phyloP scores from a whole-genome alignment of 2,329 filamentous ascomycete species.

The Elsinoe perseae region DNA sequence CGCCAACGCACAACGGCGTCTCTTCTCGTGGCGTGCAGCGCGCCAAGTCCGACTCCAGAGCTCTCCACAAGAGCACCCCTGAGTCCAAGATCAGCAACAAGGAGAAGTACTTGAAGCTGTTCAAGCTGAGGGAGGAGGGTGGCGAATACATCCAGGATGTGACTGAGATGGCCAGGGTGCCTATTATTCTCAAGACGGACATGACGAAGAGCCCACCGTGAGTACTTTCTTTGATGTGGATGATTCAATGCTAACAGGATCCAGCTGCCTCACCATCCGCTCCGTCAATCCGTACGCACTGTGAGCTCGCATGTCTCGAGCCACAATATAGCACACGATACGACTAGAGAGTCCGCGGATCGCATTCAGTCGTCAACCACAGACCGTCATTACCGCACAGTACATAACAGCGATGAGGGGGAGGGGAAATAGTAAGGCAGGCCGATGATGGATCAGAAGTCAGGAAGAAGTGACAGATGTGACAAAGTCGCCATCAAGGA shows the following conservation, averaged over 20 bases:
- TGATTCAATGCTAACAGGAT: slow-evolving; percentile 33
- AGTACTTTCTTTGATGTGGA: slow-evolving; percentile 41
- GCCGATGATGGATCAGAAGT: not conserved
- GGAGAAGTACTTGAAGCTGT: slow-evolving; percentile 90
- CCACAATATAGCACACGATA: too few species aligned
- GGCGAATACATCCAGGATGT: slow-evolving; percentile 98
- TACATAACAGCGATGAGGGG: not conserved
- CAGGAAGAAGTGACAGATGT: not conserved
- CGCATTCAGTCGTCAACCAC: not conserved
- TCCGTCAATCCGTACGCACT: slow-evolving; percentile 71
- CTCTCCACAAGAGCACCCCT: slow-evolving; percentile 60
- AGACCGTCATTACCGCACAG: not conserved
- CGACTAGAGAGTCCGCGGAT: too few species aligned
- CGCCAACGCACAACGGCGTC: slow-evolving; percentile 69
- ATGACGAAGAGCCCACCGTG: slow-evolving; percentile 98
- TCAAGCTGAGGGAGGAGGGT: slow-evolving; percentile 81
- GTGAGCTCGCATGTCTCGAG: too few species aligned
- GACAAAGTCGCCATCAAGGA: not conserved
- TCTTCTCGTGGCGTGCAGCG: slow-evolving; percentile 65
- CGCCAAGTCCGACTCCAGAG: slow-evolving; percentile 89
- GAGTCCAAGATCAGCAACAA: slow-evolving; percentile 82
- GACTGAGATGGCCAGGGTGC: slow-evolving; percentile 92
- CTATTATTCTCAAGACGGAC: slow-evolving; percentile 98
- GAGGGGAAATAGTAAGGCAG: not conserved
- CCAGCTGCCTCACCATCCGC: slow-evolving; percentile 73